Base-by-base conservation (phyloP, 306 rosid species). In the Pyrus communis region DNA sequence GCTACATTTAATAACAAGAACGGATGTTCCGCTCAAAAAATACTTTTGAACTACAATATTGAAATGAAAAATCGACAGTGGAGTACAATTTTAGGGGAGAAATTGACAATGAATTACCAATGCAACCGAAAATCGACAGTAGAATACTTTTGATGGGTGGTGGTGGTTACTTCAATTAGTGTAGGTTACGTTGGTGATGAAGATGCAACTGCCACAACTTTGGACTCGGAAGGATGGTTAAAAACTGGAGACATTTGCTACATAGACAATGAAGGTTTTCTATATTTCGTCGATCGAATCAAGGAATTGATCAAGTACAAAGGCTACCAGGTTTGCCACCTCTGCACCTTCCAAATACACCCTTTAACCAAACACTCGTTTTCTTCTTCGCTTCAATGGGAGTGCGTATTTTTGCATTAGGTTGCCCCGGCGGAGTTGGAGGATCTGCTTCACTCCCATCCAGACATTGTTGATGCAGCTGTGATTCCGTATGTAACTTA, bases 341-440 rank as follows among this genome's bases (percentile, higher is more conserved):
- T 19, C 38, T 55, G 9, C 63, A 30, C 43, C 59, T 60, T 60
- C 12, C 35, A 60, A 46, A 7, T 35, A 28, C 6, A 49, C 7
- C 62, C 21, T 12, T 8, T 30, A 21, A 54, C 33, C 66, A 11
- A 61, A 23, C 28, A 27, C 33, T 61, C 4, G 23, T 19, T 22
- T 38, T 33, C 13, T 49, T 11, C 40, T 23, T 76, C 12, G 30
- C 25, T 27, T 66, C 4, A 28, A 27, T 46, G 69, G 35, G 66
- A 63, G 18, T 49, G 54, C 25, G 10, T 23, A 28, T 70, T 18
- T 61, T 42, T 14, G 58, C 33, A 35, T 27, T 51, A 91, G 96
- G 93, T 91, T 71, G 89, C 96, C 52, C 93, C 96, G 0, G 93
- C 89, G 15, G 97, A 91, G 72, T 69, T 89, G 54, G 93, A 91